A percentile compares a stretch with the other conserved stretches of the same genome.
phyloP scores from a whole-genome alignment of 345 rosid genomes.

The Moricandia arvensis region DNA sequence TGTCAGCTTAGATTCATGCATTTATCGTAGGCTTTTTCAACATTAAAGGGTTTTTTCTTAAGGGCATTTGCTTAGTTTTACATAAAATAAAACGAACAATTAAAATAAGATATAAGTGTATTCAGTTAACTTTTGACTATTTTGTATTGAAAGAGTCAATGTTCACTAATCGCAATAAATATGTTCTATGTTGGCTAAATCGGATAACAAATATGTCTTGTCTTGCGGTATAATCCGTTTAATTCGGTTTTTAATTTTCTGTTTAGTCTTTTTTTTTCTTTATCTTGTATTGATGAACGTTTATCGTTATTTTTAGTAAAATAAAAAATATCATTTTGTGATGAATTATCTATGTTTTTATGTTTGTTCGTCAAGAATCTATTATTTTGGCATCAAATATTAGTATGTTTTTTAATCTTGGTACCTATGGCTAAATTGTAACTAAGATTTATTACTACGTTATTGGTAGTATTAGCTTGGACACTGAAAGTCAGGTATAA shows the following conservation, averaged over 20 bases:
- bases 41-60: neutral
- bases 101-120: neutral
- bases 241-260: neutral
- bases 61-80: neutral
- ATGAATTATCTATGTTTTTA: neutral
- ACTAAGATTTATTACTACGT: neutral
- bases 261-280: neutral
- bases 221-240: neutral
- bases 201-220: neutral
- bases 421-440: neutral
- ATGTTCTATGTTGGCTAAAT: neutral
- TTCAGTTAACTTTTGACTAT: neutral
- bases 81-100: neutral
- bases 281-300: neutral
- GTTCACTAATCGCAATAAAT: conserved; percentile 9
- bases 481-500: neutral
- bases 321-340: neutral
- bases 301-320: neutral
- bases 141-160: neutral
- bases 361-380: neutral
- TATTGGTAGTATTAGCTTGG: neutral
- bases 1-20: neutral
- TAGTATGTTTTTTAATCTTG: neutral
- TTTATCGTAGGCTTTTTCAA: neutral
- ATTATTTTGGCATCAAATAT: neutral